Evolutionary conservation across 805 yeast genomes (phyloP).

Genomic region (Cyberlindnera samutprakarnensis): DNA sequence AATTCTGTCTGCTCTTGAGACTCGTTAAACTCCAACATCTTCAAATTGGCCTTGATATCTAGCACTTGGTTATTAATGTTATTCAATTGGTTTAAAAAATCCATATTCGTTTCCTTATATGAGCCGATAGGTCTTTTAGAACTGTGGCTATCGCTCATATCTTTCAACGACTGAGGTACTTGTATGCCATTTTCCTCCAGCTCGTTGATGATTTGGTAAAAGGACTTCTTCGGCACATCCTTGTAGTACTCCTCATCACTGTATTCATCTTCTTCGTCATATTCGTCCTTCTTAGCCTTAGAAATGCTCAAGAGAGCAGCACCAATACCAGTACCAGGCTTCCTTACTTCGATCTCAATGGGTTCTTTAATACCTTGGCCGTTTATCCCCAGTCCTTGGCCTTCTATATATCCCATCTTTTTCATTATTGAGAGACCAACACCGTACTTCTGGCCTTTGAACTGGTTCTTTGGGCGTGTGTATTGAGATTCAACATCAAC

Average conservation of each 20-base stretch:
- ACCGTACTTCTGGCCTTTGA: conserved; percentile 46
- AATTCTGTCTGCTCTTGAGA: background rate
- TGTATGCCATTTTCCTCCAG: conserved; percentile 14
- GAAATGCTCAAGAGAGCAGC: conserved; percentile 30
- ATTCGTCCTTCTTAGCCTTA: conserved; percentile 2
- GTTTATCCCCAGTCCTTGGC: conserved; percentile 74
- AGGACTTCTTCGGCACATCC: conserved; percentile 21
- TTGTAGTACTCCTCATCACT: conserved; percentile 19
- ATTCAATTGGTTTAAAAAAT: conserved; percentile 8
- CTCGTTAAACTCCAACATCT: conserved; percentile 9
- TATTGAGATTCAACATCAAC: too few relatives aligned
- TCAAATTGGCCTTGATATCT: conserved; percentile 7
- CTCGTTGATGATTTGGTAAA: conserved; percentile 17
- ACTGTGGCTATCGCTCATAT: conserved; percentile 15
- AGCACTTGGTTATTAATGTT: conserved; percentile 10
- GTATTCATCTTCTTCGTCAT: conserved; percentile 6
- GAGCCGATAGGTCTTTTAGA: conserved; percentile 29
- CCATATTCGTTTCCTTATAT: conserved; percentile 27
- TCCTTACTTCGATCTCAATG: conserved; percentile 55
- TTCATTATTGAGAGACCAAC: conserved; percentile 74
- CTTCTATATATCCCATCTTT: conserved; percentile 82
- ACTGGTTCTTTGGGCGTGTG: conserved; percentile 7
- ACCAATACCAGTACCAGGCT: conserved; percentile 67
- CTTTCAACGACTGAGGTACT: conserved; percentile 16
- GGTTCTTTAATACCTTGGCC: conserved; percentile 78